Percentiles rank a stretch among this genome's conserved stretches.
Conservation (phyloP, 371 early-diverging fungal genomes). For the Actinomortierella wolfii region DNA sequence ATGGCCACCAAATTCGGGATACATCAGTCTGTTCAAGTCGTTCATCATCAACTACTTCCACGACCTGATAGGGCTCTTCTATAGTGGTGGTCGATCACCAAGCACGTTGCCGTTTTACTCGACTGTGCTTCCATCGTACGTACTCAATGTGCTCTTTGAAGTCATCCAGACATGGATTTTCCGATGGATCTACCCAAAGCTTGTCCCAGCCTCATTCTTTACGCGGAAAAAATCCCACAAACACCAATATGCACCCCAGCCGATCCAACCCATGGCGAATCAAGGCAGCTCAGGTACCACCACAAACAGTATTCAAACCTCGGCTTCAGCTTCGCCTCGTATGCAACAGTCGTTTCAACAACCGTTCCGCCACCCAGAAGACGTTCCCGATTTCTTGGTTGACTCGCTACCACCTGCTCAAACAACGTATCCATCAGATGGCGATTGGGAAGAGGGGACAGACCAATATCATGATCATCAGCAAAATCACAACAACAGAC, state of each 20-base stretch:
- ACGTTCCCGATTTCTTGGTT: too few relatives aligned
- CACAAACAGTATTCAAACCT: not conserved
- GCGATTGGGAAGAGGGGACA: too few relatives aligned
- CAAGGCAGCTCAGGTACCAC: constrained; percentile 4
- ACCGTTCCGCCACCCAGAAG: too few relatives aligned
- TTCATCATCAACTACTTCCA: constrained; percentile 51
- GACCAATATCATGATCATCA: too few relatives aligned
- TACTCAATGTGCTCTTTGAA: constrained; percentile 55
- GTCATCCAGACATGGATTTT: constrained; percentile 55
- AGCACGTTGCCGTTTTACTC: constrained; percentile 43
- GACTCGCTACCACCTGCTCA: too few relatives aligned
- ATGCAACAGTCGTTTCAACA: too few relatives aligned
- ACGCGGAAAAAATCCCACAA: constrained; percentile 18
- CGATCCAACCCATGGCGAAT: constrained; percentile 4
- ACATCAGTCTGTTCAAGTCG: constrained; percentile 42
- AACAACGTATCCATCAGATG: too few relatives aligned
- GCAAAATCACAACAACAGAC: too few relatives aligned
- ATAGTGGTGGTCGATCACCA: constrained; percentile 21
- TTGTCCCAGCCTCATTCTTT: constrained; percentile 27
- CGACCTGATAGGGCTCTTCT: constrained; percentile 51
- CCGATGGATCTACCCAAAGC: constrained; percentile 41
- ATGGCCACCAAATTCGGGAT: constrained; percentile 28
- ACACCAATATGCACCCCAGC: constrained; percentile 15
- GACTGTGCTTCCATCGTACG: constrained; percentile 57
- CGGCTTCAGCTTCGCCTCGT: not conserved